These are phyloP conservation scores for Pseudozyma tsukubaensis DNA, from an alignment of 1,284 basidiomycete genomes.

Conservation along the genomic window DNA sequence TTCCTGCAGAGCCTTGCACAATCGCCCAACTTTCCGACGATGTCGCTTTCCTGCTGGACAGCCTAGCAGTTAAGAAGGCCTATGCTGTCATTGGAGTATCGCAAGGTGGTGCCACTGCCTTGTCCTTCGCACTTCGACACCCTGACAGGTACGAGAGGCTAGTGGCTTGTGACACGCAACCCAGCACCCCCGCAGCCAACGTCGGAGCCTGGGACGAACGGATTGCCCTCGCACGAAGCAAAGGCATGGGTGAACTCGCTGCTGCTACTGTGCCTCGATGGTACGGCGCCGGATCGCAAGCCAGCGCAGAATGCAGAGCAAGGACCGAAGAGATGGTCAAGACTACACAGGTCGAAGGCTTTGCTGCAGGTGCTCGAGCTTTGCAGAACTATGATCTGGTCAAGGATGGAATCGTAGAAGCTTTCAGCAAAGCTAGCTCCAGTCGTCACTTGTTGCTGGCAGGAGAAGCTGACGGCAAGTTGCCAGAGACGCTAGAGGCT, in stretches of 20 bases:
- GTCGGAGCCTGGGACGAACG: slow-evolving; percentile 70
- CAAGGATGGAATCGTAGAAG: slow-evolving; percentile 62
- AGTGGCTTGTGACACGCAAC: slow-evolving; percentile 70
- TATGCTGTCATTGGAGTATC: slow-evolving; percentile 70
- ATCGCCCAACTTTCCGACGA: slow-evolving; percentile 69
- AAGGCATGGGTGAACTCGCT: slow-evolving; percentile 68
- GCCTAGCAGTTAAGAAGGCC: slow-evolving; percentile 62
- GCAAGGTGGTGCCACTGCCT: slow-evolving; percentile 71
- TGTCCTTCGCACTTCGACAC: slow-evolving; percentile 69
- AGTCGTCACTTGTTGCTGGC: slow-evolving; percentile 68
- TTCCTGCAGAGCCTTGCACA: slow-evolving; percentile 67
- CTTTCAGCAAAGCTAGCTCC: slow-evolving; percentile 32
- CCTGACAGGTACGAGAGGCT: slow-evolving; percentile 63
- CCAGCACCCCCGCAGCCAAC: slow-evolving; percentile 69
- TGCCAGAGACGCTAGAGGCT: slow-evolving; percentile 68
- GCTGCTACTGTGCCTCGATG: slow-evolving; percentile 70
- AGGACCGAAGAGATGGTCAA: slow-evolving; percentile 61
- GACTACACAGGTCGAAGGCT: slow-evolving; percentile 69
- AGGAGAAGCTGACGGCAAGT: slow-evolving; percentile 70
- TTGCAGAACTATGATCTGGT: slow-evolving; percentile 70
- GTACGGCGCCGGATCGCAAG: slow-evolving; percentile 67
- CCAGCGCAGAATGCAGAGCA: slow-evolving; percentile 50
- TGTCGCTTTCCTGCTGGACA: slow-evolving; percentile 67
- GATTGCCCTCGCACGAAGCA: slow-evolving; percentile 65
- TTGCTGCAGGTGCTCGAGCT: slow-evolving; percentile 69